Percentiles rank a stretch among this genome's conserved stretches.
These are phyloP conservation scores for Pseudonitzschia pungens DNA, from an alignment of 108 stramenopile genomes.

Conservation along the genomic window DNA sequence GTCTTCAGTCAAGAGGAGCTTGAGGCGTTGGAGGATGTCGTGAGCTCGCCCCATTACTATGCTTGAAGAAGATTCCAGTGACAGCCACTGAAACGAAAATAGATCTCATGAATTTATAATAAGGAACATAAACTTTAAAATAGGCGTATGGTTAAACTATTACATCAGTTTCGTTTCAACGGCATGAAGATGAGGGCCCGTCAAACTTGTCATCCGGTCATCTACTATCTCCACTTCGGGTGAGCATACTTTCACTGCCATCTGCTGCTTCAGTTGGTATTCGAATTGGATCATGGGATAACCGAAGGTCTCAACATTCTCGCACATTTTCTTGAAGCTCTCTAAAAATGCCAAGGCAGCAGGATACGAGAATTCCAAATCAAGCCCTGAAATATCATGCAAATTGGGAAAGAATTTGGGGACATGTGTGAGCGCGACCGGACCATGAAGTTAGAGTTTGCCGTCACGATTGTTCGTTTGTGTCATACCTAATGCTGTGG, in stretches of 20 bases:
- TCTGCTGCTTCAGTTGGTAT: constrained; percentile 4
- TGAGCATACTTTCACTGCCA: background rate
- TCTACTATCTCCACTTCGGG: background rate
- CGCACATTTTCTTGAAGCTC: constrained; percentile 16
- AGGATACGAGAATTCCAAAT: constrained; percentile 23
- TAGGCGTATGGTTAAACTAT: background rate
- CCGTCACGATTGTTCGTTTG: no score
- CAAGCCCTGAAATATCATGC: constrained; percentile 8
- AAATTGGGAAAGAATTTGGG: background rate
- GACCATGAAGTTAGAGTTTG: background rate
- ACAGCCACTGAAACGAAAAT: background rate
- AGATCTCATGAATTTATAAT: background rate
- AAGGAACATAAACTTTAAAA: background rate
- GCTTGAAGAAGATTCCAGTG: constrained; percentile 37
- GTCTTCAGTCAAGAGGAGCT: constrained; percentile 82
- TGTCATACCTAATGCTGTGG: constrained; percentile 9
- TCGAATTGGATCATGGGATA: constrained; percentile 10
- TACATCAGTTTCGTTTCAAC: constrained; percentile 1
- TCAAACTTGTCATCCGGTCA: background rate
- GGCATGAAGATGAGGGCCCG: background rate
- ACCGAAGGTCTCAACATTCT: constrained; percentile 16
- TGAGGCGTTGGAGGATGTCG: constrained; percentile 87
- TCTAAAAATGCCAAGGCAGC: constrained; percentile 13
- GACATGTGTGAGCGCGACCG: background rate
- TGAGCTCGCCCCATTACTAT: constrained; percentile 90